A percentile compares a stretch with the other conserved stretches of the same genome.
phyloP scores from a whole-genome alignment of 768 basidiomycete genomes.

The Trametes cinnabarina region DNA sequence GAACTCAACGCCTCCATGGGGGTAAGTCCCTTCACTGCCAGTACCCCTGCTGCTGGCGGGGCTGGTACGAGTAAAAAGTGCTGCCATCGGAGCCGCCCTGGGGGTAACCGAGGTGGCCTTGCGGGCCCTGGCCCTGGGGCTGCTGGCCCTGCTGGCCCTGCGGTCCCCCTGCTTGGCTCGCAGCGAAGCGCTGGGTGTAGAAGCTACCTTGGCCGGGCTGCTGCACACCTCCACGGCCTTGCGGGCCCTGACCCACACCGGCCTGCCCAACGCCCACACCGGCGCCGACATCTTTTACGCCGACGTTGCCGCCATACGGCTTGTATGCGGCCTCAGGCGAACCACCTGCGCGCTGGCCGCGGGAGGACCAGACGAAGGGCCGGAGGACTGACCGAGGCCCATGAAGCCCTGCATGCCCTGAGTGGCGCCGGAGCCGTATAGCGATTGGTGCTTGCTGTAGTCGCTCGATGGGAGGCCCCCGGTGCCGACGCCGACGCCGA shows the following conservation, averaged over 20 bases:
- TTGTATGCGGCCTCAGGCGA: slow-evolving; percentile 78
- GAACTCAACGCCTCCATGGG: background rate
- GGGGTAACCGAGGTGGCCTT: slow-evolving; percentile 60
- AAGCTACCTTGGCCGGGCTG: slow-evolving; percentile 44
- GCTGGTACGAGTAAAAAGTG: slow-evolving; percentile 69
- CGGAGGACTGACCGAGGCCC: slow-evolving; percentile 50
- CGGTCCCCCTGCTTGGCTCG: slow-evolving; percentile 41
- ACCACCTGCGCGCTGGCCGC: slow-evolving; percentile 46
- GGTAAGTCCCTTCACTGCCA: slow-evolving; percentile 36
- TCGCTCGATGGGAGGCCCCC: slow-evolving; percentile 38
- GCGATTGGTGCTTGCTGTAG: slow-evolving; percentile 42
- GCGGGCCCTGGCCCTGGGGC: slow-evolving; percentile 42
- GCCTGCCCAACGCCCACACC: slow-evolving; percentile 42
- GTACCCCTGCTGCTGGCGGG: slow-evolving; percentile 65
- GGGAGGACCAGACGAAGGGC: slow-evolving; percentile 46
- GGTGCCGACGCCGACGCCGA: slow-evolving; percentile 36
- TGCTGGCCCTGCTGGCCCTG: slow-evolving; percentile 47
- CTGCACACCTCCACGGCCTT: slow-evolving; percentile 43
- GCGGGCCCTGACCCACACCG: slow-evolving; percentile 39
- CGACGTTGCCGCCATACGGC: slow-evolving; percentile 55
- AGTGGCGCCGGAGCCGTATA: slow-evolving; percentile 46
- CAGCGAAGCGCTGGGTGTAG: slow-evolving; percentile 44
- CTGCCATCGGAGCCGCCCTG: slow-evolving; percentile 62
- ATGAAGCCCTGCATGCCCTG: slow-evolving; percentile 71
- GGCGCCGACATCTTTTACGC: slow-evolving; percentile 58